Percentiles rank a stretch among this genome's conserved stretches.
Conservation (phyloP, 2,329 filamentous ascomycete genomes). For the Neonectria coccinea region DNA sequence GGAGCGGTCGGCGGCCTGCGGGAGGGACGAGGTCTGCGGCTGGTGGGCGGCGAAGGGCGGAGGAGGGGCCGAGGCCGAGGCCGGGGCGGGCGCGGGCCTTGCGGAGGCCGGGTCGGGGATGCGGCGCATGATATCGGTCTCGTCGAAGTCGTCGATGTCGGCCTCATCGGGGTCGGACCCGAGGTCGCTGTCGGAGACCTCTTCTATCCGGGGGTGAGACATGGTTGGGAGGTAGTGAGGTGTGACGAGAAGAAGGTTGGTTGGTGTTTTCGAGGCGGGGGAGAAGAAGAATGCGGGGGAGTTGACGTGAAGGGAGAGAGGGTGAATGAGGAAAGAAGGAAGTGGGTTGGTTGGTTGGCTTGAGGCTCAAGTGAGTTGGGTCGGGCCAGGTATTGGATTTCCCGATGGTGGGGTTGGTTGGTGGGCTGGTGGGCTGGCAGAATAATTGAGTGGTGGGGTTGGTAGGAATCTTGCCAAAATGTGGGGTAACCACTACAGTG, state of each 20-base stretch:
- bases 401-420: slow-evolving; percentile 28
- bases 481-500: slow-evolving; percentile 15
- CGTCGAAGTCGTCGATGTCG: slow-evolving; percentile 76
- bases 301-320: slow-evolving; percentile 1
- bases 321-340: not conserved
- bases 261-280: not conserved
- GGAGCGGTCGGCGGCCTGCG: slow-evolving; percentile 60
- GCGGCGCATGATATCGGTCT: slow-evolving; percentile 67
- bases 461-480: slow-evolving; percentile 12
- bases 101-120: slow-evolving; percentile 45
- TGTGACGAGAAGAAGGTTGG: not conserved
- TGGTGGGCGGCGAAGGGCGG: slow-evolving; percentile 41
- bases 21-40: slow-evolving; percentile 43
- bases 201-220: slow-evolving; percentile 91
- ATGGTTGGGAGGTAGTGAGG: slow-evolving; percentile 52
- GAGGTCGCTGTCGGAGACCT: slow-evolving; percentile 84
- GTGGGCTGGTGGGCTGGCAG: slow-evolving; percentile 11
- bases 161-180: slow-evolving; percentile 89
- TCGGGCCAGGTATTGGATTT: slow-evolving; percentile 31
- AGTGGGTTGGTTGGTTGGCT: slow-evolving; percentile 1
- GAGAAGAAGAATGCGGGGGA: not conserved
- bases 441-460: slow-evolving; percentile 13
- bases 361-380: slow-evolving; percentile 28
- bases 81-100: slow-evolving; percentile 45
- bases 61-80: slow-evolving; percentile 29